Conservation (phyloP, 2,329 filamentous ascomycete genomes). For the Mycogone perniciosa region DNA sequence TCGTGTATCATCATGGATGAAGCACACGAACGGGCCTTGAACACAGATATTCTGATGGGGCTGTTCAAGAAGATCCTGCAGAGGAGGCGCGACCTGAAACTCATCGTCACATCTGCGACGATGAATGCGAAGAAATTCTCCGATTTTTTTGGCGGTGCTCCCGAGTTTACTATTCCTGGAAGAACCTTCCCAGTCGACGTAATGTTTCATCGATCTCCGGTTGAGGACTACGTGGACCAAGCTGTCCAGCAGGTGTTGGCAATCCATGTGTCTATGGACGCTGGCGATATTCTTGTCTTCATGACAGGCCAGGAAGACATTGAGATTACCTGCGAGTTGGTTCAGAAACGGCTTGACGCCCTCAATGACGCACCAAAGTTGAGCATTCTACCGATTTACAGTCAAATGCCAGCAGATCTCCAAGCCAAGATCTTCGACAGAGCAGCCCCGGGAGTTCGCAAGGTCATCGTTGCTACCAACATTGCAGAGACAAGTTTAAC, state of each 20-base stretch:
- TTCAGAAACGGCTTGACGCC: conserved; percentile 78
- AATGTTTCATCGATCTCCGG: conserved; percentile 89
- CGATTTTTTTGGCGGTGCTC: conserved; percentile 90
- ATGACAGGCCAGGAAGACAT: conserved; percentile 99
- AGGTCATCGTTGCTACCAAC: conserved; percentile 97
- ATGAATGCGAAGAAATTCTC: conserved; percentile 98
- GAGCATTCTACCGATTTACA: conserved; percentile 94
- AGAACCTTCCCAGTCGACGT: conserved; percentile 96
- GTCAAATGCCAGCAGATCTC: conserved; percentile 96
- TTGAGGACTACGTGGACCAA: conserved; percentile 96
- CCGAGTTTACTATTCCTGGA: conserved; percentile 93
- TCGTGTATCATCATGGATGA: conserved; percentile 99
- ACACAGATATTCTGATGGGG: conserved; percentile 96
- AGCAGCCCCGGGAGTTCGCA: conserved; percentile 82
- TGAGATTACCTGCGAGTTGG: conserved; percentile 88
- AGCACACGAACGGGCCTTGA: conserved; percentile 91
- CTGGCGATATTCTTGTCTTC: conserved; percentile 93
- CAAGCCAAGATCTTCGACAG: conserved; percentile 97
- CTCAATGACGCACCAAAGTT: conserved; percentile 93
- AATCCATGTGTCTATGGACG: conserved; percentile 91
- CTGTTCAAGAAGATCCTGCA: conserved; percentile 95
- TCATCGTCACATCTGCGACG: conserved; percentile 96
- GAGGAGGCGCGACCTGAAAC: conserved; percentile 80
- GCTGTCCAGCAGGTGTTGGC: conserved; percentile 92
- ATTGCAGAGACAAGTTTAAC: conserved; percentile 98